Percentiles rank a stretch among this genome's conserved stretches.
phyloP scores from a whole-genome alignment of 2,329 filamentous ascomycete genomes.

The Pseudogymnoascus sp. region DNA sequence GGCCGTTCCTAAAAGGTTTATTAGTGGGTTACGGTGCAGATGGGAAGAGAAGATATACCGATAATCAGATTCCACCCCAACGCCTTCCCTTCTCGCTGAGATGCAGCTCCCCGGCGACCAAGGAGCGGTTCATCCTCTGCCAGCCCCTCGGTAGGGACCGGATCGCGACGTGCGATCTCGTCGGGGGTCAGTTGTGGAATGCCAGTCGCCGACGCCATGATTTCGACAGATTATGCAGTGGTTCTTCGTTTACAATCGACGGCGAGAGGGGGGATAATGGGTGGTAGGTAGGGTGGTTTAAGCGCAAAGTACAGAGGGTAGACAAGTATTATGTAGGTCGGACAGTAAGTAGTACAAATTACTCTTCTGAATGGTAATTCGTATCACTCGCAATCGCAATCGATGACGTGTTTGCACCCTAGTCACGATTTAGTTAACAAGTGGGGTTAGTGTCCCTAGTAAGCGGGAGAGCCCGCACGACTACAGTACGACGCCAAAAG shows the following conservation, averaged over 20 bases:
- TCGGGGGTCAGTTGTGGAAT: constrained; percentile 48
- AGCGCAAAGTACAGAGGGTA: not conserved
- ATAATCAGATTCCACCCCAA: constrained; percentile 59
- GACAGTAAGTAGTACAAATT: not conserved
- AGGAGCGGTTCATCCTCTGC: constrained; percentile 64
- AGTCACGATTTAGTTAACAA: not conserved
- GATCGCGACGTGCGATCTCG: constrained; percentile 23
- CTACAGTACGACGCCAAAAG: too few relatives aligned
- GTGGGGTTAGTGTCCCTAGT: not conserved
- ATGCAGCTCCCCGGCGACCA: constrained; percentile 63
- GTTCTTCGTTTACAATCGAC: constrained; percentile 15
- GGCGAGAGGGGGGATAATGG: not conserved
- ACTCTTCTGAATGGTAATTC: too few relatives aligned
- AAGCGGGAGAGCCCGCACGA: not conserved
- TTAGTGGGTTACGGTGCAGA: constrained; percentile 12
- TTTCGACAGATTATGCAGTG: constrained; percentile 7
- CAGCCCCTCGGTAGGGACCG: constrained; percentile 28
- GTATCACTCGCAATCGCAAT: not conserved
- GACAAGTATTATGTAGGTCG: not conserved
- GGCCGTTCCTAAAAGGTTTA: constrained; percentile 59
- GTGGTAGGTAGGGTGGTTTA: not conserved
- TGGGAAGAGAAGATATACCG: not conserved
- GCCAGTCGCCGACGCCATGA: constrained; percentile 63
- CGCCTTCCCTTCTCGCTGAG: constrained; percentile 57
- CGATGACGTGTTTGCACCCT: constrained; percentile 2